Base-by-base conservation (phyloP, 352 stramenopile species). In the Phytophthora sp. region DNA sequence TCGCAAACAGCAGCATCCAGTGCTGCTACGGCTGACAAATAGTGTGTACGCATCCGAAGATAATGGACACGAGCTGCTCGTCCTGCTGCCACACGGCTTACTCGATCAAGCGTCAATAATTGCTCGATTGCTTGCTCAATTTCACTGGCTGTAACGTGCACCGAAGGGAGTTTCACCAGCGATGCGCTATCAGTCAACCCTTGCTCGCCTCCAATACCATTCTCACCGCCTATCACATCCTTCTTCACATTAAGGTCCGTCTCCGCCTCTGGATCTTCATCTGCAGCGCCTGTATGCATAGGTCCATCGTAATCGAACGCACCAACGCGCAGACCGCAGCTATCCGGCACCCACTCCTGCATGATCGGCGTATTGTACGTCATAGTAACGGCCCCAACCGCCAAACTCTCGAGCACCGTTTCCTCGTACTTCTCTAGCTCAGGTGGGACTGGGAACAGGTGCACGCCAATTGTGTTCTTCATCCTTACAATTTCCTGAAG, bases 331-430 rank as follows among this genome's bases (percentile, higher is more conserved):
- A 90, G 39, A 1, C 84, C 84, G 44, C 66, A 79, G 18, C 65
- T 67, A 58, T 89, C 77, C 1, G 81, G 78, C 24, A 90, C 73
- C 76, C 79, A 92, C 46, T 92, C 84, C 51, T 86, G 81, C 84
- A 90, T 92, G 38, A 90, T 77, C 24, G 82, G 81, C 15, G 84
- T 80, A 61, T 90, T 78, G 72, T 82, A 90, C 35, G 82, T 89
- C 26, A 92, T 58, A 9, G 82, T 78, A 24, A 90, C 57, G 13
- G 84, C 81, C 5, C 84, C 81, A 4, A 83, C 81, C 7, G 84
- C 69, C 7, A 72, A 54, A 42, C 74, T 89, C 51, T 92, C 81
- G 2, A 92, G 67, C 31, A 79, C 67, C 1, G 71, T 66, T n/a
- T 84, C 74, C 47, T 92, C 78, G 36, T 82, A 77, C 44, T 76